A percentile compares a stretch with the other conserved stretches of the same genome.
Conservation (phyloP, 2,329 filamentous ascomycete genomes). For the Phaeomoniella chlamydospora region DNA sequence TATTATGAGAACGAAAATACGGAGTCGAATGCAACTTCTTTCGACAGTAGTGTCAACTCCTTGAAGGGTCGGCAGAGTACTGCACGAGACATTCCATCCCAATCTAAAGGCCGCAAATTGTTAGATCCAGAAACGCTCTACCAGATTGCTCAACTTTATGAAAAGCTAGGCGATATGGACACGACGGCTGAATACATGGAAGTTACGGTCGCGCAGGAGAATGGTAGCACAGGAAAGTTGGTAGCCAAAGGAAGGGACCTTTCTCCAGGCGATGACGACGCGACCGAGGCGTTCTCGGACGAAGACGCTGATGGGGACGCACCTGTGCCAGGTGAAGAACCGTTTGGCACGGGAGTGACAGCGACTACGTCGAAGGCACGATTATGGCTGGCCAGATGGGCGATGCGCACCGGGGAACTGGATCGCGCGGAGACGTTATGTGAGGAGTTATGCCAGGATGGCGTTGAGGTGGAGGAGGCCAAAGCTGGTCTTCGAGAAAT, state of each 20-base stretch:
- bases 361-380: slow-evolving; percentile 82
- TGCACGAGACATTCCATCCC: slow-evolving; percentile 3
- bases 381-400: slow-evolving; percentile 80
- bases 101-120: slow-evolving; percentile 26
- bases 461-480: slow-evolving; percentile 90
- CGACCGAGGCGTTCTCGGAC: slow-evolving; percentile 16
- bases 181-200: slow-evolving; percentile 89
- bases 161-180: slow-evolving; percentile 59
- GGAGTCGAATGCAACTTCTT: slow-evolving; percentile 18
- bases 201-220: slow-evolving; percentile 82
- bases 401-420: slow-evolving; percentile 63
- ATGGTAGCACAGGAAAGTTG: slow-evolving; percentile 40
- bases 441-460: slow-evolving; percentile 87
- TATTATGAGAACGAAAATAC: slow-evolving; percentile 59
- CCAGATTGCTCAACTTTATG: slow-evolving; percentile 81
- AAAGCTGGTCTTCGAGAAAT: slow-evolving; percentile 85
- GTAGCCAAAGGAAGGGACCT: slow-evolving; percentile 6
- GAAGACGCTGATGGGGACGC: slow-evolving; percentile 21
- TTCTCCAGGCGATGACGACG: slow-evolving; percentile 17
- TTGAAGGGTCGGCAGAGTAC: slow-evolving; percentile 2
- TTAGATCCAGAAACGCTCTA: slow-evolving; percentile 85
- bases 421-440: slow-evolving; percentile 64
- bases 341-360: slow-evolving; percentile 64
- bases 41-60: slow-evolving; percentile 8
- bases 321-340: slow-evolving; percentile 27